Percentiles rank a stretch among this genome's conserved stretches.
phyloP scores from a whole-genome alignment of 2,329 filamentous ascomycete genomes.

The Colletotrichum eleusines region DNA sequence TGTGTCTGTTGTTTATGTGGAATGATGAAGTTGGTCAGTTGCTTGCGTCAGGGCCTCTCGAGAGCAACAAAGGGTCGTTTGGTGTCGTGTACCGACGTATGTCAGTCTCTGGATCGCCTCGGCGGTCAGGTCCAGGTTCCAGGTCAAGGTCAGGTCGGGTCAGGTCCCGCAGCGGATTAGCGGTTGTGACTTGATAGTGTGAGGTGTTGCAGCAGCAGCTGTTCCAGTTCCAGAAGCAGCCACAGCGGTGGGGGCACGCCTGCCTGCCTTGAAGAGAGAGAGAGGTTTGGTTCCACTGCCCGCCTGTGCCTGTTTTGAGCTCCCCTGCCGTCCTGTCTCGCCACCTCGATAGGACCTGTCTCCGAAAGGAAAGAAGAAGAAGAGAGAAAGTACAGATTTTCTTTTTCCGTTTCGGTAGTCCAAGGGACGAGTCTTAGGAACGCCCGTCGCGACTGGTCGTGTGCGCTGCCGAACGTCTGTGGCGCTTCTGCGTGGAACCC shows the following conservation, averaged over 20 bases:
- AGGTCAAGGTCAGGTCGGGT: not conserved
- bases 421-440: not conserved
- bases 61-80: constrained; percentile 9
- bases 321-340: constrained; percentile 2
- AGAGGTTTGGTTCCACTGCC: not conserved
- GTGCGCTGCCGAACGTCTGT: constrained; percentile 8
- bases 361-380: not conserved
- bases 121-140: constrained; percentile 4
- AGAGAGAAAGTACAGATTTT: not conserved
- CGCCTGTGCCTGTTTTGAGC: constrained; percentile 3
- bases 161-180: not conserved
- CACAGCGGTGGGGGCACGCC: not conserved
- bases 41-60: constrained; percentile 19
- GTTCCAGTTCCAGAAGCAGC: constrained; percentile 1
- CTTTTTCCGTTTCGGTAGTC: not conserved
- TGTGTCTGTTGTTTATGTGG: constrained; percentile 1
- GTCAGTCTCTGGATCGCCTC: constrained; percentile 7
- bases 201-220: not conserved
- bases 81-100: not conserved
- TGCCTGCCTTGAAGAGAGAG: not conserved
- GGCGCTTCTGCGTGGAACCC: constrained; percentile 20
- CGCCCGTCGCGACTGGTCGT: not conserved
- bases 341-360: not conserved
- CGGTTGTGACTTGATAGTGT: not conserved
- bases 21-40: constrained; percentile 28